A percentile compares a stretch with the other conserved stretches of the same genome.
phyloP scores from a whole-genome alignment of 257 asterid genomes.

The Verbena officinalis region DNA sequence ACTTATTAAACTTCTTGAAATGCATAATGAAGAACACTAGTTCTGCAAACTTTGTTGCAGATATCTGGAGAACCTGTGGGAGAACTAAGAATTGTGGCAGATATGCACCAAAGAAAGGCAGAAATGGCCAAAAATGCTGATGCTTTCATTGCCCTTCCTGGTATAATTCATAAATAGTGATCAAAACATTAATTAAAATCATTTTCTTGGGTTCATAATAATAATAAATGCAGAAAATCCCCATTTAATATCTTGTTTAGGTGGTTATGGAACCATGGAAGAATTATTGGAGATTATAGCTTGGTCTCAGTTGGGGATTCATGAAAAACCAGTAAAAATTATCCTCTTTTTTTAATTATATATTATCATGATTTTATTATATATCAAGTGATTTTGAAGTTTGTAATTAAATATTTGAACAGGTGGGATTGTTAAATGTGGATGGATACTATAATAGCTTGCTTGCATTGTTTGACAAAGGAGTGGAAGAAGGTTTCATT shows the following conservation, averaged over 20 bases:
- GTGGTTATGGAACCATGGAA: conserved; percentile 85
- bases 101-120: conserved; percentile 76
- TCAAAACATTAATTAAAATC: too few species aligned
- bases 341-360: not conserved
- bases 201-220: too few species aligned
- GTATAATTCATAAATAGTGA: conserved; percentile 31
- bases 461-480: conserved; percentile 70
- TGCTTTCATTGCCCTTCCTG: conserved; percentile 84
- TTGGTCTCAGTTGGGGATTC: conserved; percentile 78
- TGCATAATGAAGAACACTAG: conserved; percentile 2
- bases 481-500: conserved; percentile 77
- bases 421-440: conserved; percentile 73
- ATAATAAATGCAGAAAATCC: not conserved
- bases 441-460: conserved; percentile 73
- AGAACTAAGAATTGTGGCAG: conserved; percentile 58
- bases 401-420: not conserved
- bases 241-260: conserved; percentile 35
- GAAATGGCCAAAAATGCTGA: conserved; percentile 75
- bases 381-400: not conserved
- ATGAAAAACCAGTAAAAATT: conserved; percentile 61
- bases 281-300: conserved; percentile 69
- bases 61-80: conserved; percentile 55
- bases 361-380: not conserved
- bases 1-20: not conserved
- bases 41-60: conserved; percentile 24